Base-by-base conservation (phyloP, 2,329 filamentous ascomycete genomes). In the Helotiales sp. region DNA sequence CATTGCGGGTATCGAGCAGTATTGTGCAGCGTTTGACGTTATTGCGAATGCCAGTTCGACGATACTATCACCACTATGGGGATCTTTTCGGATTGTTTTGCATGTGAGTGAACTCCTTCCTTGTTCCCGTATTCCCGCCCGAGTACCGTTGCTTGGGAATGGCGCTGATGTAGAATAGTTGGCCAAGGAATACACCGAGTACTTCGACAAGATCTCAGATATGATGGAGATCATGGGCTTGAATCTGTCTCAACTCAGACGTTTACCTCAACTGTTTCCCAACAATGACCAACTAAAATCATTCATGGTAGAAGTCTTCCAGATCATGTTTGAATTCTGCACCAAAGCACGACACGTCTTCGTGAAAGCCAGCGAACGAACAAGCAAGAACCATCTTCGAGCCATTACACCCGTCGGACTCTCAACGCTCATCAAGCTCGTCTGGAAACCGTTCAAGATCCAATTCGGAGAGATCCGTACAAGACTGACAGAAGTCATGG, bases 151-250 rank as follows among this genome's bases (percentile, higher is more conserved):
- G n/a, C n/a, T n/a, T n/a, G n/a, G n/a, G n/a, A n/a, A n/a, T n/a
- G n/a, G n/a, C n/a, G n/a, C 34, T 32, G 22, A 34, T 13, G 3
- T 10, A 20, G 5, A 47, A 4, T n/a, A 61, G 58, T 47, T 61
- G 11, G 58, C 58, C 40, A 61, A 47, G 15, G 28, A 49, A 17
- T 61, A 61, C 7, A 30, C 40, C 2, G 58, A 50, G 43, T 61
- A 61, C 5, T 61, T 34, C n/a, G 58, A 61, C n/a, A 61, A 61
- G 40, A 34, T 61, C 15, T 61, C 58, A 32, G 58, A 61, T 6
- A 61, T 61, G 58, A 61, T 61, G 58, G 58, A 61, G 43, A 50
- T 50, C 43, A 50, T 50, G 58, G 58, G 58, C 17, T 17, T 61
- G 6, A 26, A 61, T 34, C 26, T 61, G 1, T 61, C 37, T 17